Evolutionary conservation across 2,329 filamentous ascomycete species (phyloP).

Genomic region (Incumbomyces delicatus): DNA sequence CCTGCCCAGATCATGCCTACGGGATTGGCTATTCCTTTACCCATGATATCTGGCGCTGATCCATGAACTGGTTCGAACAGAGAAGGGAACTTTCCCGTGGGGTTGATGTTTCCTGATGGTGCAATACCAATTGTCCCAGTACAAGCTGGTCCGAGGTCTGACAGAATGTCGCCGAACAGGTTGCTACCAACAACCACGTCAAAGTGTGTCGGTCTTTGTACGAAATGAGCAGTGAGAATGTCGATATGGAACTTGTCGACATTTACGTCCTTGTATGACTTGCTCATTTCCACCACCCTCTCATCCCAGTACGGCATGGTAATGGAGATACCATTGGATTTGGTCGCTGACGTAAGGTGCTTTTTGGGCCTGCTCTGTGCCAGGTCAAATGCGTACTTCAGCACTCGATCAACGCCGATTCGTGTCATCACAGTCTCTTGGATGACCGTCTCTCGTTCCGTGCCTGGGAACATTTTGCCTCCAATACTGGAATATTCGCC

Average conservation of each 20-base stretch:
- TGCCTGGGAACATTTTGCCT: constrained; percentile 18
- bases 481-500: constrained; percentile 93
- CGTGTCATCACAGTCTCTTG: constrained; percentile 92
- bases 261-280: constrained; percentile 88
- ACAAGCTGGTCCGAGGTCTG: constrained; percentile 97
- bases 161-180: constrained; percentile 97
- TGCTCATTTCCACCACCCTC: constrained; percentile 58
- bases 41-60: constrained; percentile 90
- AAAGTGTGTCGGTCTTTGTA: constrained; percentile 88
- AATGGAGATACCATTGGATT: constrained; percentile 97
- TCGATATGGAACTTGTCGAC: constrained; percentile 97
- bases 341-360: constrained; percentile 99
- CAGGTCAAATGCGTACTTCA: constrained; percentile 96
- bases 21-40: constrained; percentile 92
- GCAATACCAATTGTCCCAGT: constrained; percentile 96
- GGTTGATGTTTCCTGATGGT: constrained; percentile 81
- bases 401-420: constrained; percentile 85
- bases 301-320: constrained; percentile 51
- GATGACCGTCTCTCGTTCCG: constrained; percentile 69
- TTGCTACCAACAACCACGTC: constrained; percentile 97
- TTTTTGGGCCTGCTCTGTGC: constrained; percentile 84
- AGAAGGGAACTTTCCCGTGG: constrained; percentile 80
- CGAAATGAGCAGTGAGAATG: constrained; percentile 98
- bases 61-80: constrained; percentile 99
- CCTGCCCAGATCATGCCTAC: constrained; percentile 89